Conservation (phyloP, 768 basidiomycete genomes). For the Chalciporus chontae region DNA sequence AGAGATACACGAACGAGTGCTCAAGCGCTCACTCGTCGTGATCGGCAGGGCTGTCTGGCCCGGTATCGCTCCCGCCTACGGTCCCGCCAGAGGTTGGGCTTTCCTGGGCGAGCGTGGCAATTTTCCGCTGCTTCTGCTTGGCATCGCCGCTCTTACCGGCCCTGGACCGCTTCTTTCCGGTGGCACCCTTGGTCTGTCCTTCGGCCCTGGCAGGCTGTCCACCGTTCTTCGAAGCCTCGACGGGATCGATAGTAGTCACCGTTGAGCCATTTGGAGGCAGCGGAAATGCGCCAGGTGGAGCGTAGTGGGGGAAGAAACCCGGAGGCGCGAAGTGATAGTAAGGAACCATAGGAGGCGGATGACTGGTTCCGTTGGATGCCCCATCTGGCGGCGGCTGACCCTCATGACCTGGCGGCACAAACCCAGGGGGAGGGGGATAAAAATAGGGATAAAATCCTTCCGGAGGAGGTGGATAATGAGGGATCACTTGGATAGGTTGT, state of each 20-base stretch:
- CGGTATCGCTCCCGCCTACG: slow-evolving; percentile 26
- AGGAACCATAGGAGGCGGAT: slow-evolving; percentile 30
- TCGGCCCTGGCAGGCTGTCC: slow-evolving; percentile 15
- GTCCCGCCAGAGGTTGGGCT: slow-evolving; percentile 23
- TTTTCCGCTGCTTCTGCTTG: slow-evolving; percentile 34
- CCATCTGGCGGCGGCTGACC: slow-evolving; percentile 33
- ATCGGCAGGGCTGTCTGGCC: slow-evolving; percentile 22
- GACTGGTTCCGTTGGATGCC: slow-evolving; percentile 25
- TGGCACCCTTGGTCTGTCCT: slow-evolving; percentile 17
- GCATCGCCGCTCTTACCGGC: slow-evolving; percentile 27
- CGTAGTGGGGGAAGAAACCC: slow-evolving; percentile 38
- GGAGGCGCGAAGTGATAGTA: slow-evolving; percentile 39
- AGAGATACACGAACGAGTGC: slow-evolving; percentile 1
- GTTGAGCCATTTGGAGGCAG: slow-evolving; percentile 27
- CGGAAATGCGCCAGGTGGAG: slow-evolving; percentile 29
- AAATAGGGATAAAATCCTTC: slow-evolving; percentile 45
- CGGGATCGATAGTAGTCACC: slow-evolving; percentile 25
- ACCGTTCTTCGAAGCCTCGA: slow-evolving; percentile 23
- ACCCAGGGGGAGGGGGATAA: slow-evolving; percentile 40
- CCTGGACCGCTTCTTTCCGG: slow-evolving; percentile 29
- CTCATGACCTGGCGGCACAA: slow-evolving; percentile 37
- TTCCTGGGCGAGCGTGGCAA: slow-evolving; percentile 1
- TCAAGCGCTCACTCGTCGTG: slow-evolving; percentile 23
- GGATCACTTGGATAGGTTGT: slow-evolving; percentile 25
- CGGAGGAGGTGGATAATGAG: slow-evolving; percentile 32